These are phyloP conservation scores for Mycena albidolilacea DNA, from an alignment of 768 basidiomycete species.

Conservation along the genomic window DNA sequence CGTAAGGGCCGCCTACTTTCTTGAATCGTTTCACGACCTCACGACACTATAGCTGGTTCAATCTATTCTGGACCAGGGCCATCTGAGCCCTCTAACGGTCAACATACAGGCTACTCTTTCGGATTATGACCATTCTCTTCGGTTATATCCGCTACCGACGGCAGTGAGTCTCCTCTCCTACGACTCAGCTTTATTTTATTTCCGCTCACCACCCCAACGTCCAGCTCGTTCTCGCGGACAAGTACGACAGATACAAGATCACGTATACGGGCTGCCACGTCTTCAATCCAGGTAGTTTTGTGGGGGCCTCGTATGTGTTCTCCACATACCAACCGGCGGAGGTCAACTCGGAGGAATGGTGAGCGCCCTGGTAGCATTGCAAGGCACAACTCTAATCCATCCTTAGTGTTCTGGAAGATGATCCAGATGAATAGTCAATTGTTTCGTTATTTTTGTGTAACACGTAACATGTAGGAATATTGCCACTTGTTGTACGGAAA, in stretches of 20 bases:
- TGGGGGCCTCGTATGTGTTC: conserved; percentile 82
- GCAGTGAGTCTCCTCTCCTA: conserved; percentile 66
- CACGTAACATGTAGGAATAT: too few relatives aligned
- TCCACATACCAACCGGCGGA: conserved; percentile 93
- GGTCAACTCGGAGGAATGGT: conserved; percentile 90
- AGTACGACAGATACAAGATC: conserved; percentile 95
- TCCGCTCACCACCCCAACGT: background rate
- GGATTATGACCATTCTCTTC: conserved; percentile 92
- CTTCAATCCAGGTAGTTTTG: conserved; percentile 96
- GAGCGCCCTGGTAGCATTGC: conserved; percentile 30
- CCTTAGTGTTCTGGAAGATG: conserved; percentile 33
- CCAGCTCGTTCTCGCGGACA: conserved; percentile 94
- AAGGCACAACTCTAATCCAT: background rate
- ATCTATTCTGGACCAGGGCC: conserved; percentile 94
- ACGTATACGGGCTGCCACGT: conserved; percentile 99
- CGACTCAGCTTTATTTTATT: background rate
- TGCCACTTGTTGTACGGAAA: background rate
- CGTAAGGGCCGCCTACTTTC: conserved; percentile 62
- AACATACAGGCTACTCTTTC: conserved; percentile 89
- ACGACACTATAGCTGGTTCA: conserved; percentile 83
- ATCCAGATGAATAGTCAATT: conserved; percentile 24
- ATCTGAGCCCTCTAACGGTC: conserved; percentile 89
- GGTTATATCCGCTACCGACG: conserved; percentile 95
- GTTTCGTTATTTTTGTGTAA: too few relatives aligned
- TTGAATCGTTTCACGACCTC: conserved; percentile 12